phyloP scores from a whole-genome alignment of 2,329 filamentous ascomycete species.

The Rugonectria rugulosa region DNA sequence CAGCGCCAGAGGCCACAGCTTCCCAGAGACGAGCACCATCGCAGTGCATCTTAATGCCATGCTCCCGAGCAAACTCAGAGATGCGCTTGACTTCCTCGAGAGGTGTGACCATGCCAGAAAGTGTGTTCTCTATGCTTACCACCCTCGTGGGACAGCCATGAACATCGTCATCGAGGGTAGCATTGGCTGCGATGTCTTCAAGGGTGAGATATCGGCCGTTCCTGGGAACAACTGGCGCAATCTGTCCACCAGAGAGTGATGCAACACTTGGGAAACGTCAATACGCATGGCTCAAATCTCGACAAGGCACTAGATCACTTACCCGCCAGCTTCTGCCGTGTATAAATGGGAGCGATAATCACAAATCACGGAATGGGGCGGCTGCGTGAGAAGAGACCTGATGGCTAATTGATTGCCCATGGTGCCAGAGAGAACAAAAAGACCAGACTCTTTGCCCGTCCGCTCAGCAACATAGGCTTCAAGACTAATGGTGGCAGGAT shows the following conservation, averaged over 20 bases:
- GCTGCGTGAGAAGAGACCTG: slow-evolving; percentile 77
- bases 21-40: slow-evolving; percentile 87
- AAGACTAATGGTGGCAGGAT: slow-evolving; percentile 78
- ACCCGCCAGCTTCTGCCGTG: slow-evolving; percentile 70
- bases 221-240: slow-evolving; percentile 70
- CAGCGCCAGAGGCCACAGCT: slow-evolving; percentile 75
- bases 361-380: slow-evolving; percentile 81
- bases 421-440: slow-evolving; percentile 88
- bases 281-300: background rate
- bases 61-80: slow-evolving; percentile 68
- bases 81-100: slow-evolving; percentile 75
- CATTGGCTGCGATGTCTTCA: slow-evolving; percentile 75
- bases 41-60: slow-evolving; percentile 75
- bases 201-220: slow-evolving; percentile 80
- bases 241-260: slow-evolving; percentile 73
- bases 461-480: slow-evolving; percentile 77
- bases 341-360: slow-evolving; percentile 83
- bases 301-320: slow-evolving; percentile 26
- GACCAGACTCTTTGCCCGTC: slow-evolving; percentile 76
- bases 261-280: slow-evolving; percentile 64
- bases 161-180: slow-evolving; percentile 72
- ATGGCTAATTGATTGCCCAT: slow-evolving; percentile 94
- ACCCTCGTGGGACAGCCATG: slow-evolving; percentile 82
- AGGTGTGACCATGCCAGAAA: slow-evolving; percentile 81
- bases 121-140: slow-evolving; percentile 86